Evolutionary conservation across 2,329 filamentous ascomycete genomes (phyloP).

Genomic region (Aspergillus versicolor): DNA sequence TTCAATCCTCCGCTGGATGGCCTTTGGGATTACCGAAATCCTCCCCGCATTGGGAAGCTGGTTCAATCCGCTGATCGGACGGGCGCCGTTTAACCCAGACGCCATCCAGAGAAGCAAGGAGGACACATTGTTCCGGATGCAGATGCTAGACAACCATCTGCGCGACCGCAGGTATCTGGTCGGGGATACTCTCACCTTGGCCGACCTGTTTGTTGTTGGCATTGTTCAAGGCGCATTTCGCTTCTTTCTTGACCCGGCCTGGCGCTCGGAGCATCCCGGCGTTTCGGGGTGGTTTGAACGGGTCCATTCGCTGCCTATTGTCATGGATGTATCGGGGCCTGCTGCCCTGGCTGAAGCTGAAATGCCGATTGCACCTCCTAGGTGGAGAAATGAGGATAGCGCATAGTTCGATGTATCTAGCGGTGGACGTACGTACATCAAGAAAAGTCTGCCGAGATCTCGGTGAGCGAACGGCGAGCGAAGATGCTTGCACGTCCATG

Average conservation of each 20-base stretch:
- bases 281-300: constrained; percentile 9
- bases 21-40: constrained; percentile 12
- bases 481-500: not conserved
- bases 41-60: constrained; percentile 1
- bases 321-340: not conserved
- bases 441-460: not conserved
- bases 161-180: not conserved
- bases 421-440: not conserved
- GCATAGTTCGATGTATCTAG: not conserved
- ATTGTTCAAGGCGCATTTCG: constrained; percentile 3
- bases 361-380: not conserved
- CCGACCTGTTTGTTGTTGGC: constrained; percentile 7
- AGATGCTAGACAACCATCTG: constrained; percentile 5
- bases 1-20: constrained; percentile 15
- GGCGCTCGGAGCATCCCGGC: not conserved
- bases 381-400: too few relatives aligned
- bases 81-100: not conserved
- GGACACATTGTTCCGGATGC: not conserved
- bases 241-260: constrained; percentile 5
- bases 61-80: constrained; percentile 7
- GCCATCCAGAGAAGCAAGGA: not conserved
- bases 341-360: not conserved
- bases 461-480: constrained; percentile 4
- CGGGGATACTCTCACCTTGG: constrained; percentile 3
- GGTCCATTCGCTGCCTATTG: not conserved